Percentiles rank a stretch among this genome's conserved stretches.
Evolutionary conservation across 495 filamentous ascomycete species (phyloP).

Genomic region (Aspergillus baeticus): DNA sequence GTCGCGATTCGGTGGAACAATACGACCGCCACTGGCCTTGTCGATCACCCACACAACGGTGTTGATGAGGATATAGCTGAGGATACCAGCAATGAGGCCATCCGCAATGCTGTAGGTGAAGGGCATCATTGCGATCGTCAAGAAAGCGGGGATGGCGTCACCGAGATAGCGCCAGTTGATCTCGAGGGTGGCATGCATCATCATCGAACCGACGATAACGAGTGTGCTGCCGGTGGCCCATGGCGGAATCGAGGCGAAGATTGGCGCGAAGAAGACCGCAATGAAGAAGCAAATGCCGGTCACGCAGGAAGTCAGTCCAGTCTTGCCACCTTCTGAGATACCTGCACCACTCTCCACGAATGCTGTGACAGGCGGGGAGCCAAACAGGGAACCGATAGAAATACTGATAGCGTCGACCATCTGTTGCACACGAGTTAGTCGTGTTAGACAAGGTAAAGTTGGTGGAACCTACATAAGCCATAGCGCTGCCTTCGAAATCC

Average conservation of each 20-base stretch:
- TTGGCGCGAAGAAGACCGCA: constrained; percentile 80
- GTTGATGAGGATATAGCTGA: constrained; percentile 71
- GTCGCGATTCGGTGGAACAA: constrained; percentile 66
- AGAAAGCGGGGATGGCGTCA: constrained; percentile 75
- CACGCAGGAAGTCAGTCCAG: constrained; percentile 74
- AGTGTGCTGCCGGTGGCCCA: constrained; percentile 85
- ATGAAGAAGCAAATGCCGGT: constrained; percentile 83
- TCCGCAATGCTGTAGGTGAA: constrained; percentile 83
- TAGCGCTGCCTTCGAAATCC: constrained; percentile 76
- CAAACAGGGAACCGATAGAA: constrained; percentile 73
- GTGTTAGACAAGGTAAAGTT: background rate
- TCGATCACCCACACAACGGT: constrained; percentile 61
- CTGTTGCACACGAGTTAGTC: constrained; percentile 18
- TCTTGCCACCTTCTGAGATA: constrained; percentile 80
- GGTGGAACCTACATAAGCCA: constrained; percentile 58
- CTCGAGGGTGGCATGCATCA: constrained; percentile 69
- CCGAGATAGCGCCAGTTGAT: constrained; percentile 84
- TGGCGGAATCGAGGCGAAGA: constrained; percentile 79
- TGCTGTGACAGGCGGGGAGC: constrained; percentile 73
- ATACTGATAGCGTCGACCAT: constrained; percentile 75
- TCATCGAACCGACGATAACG: constrained; percentile 77
- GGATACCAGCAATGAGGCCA: constrained; percentile 75
- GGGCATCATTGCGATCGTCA: constrained; percentile 81
- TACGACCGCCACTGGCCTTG: constrained; percentile 60
- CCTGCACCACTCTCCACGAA: constrained; percentile 83